These are phyloP conservation scores for Lotus japonicus DNA, from an alignment of 306 rosid species.

Conservation along the genomic window DNA sequence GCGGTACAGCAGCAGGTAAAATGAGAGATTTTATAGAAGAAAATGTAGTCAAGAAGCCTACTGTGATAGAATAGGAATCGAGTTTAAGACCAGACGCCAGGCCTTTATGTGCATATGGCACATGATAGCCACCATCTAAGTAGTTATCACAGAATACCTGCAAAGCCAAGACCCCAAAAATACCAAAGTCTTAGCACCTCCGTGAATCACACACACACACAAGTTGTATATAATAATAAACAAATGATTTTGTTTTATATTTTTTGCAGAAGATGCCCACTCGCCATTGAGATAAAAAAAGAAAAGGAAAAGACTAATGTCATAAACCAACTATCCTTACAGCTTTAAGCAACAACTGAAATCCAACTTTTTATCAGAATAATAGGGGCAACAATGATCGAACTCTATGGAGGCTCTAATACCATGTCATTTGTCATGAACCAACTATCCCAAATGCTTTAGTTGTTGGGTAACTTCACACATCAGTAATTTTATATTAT, in stretches of 20 bases:
- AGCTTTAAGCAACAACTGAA: too few species aligned
- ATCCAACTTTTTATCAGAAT: too few species aligned
- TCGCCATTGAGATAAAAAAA: too few species aligned
- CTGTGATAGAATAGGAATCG: conserved; percentile 64
- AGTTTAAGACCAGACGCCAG: conserved; percentile 78
- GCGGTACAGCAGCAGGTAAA: not conserved
- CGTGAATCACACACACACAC: not conserved
- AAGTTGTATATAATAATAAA: not conserved
- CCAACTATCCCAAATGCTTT: too few species aligned
- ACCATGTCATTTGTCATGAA: too few species aligned
- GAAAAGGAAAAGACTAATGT: too few species aligned
- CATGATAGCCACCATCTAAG: conserved; percentile 95
- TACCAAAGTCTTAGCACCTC: not conserved
- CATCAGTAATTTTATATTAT: too few species aligned
- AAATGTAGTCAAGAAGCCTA: conserved; percentile 35
- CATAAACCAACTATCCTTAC: too few species aligned
- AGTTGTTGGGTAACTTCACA: too few species aligned
- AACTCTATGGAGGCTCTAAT: too few species aligned
- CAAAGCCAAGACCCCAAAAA: conserved; percentile 12
- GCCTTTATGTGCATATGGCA: conserved; percentile 86
- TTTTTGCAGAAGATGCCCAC: not conserved
- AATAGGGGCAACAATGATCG: too few species aligned
- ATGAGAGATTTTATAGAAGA: conserved; percentile 1
- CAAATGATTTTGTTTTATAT: not conserved
- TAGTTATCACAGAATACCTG: conserved; percentile 97